Base-by-base conservation (phyloP, 495 filamentous ascomycete genomes). In the Trichoderma reesei region DNA sequence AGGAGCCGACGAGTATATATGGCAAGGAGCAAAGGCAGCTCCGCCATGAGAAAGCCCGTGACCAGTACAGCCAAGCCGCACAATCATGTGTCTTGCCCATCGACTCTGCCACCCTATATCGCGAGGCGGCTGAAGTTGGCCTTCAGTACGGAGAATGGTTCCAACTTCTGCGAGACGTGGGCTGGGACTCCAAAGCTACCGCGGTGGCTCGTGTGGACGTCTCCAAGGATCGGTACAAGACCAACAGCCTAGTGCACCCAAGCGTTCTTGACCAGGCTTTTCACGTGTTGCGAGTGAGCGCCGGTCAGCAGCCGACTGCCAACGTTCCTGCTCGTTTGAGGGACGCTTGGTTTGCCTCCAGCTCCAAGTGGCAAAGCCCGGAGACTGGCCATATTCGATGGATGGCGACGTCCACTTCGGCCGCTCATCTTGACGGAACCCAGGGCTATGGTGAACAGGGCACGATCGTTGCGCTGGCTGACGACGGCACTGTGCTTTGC, bases 261-360 rank as follows among this genome's bases (percentile, higher is more conserved):
- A 68, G 69, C 0, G 64, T 75, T 36, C 68, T 81, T 1, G 78
- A 80, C 67, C 68, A 68, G 7, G 69, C 68, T 6, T 72, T 79
- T 63, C 79, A 81, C 3, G 65, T 69, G 10, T 36, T 73, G 13
- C 64, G 64, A n/a, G 69, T 67, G 4, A 68, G 65, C 34, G 67
- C 69, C 9, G 62, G 60, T 5, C 31, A 64, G 33, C 65, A 65
- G 42, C 41, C 64, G n/a, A 60, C 65, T 6, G 69, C 73, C 13
- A 67, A 69, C 5, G 67, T 75, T 13, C 73, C 73, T 3, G 63
- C 68, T 0, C 65, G 62, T 14, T 20, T 75, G 14, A 42, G 51
- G 6, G 67, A 73, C 18, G 72, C 68, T 1, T 74, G 72, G 67
- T 69, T 74, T 38, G 64, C 72, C 1, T 39, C 72, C 0, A 62